Conservation (phyloP, 176 grass and related monocot species). For the sorghum (Sorghum bicolor) region Sorghum_bicolor_NCBIv3 NC_012878.2:4211501-4212000, state of each 20-base stretch:
- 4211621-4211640: constrained; percentile 29
- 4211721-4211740: constrained; percentile 28
- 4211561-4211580: constrained; percentile 13
- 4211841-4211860: constrained; percentile 20
- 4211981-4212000: constrained; percentile 32
- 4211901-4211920: constrained; percentile 21
- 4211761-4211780: constrained; percentile 6
- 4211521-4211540: background rate
- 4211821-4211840: constrained; percentile 42
- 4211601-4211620: constrained; percentile 35
- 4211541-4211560: constrained; percentile 50
- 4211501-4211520: background rate
- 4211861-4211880: constrained; percentile 7
- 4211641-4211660: constrained; percentile 46
- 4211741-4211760: background rate
- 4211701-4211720: constrained; percentile 38
- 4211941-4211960: constrained; percentile 18
- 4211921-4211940: background rate
- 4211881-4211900: constrained; percentile 13
- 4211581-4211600: constrained; percentile 18
- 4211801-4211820: constrained; percentile 24
- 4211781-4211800: constrained; percentile 1
- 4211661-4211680: constrained; percentile 21
- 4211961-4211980: constrained; percentile 22
- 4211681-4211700: constrained; percentile 40